Percentiles rank a stretch among this genome's conserved stretches.
These are phyloP conservation scores for Nasturtium officinale DNA, from an alignment of 345 rosid species.

Conservation along the genomic window DNA sequence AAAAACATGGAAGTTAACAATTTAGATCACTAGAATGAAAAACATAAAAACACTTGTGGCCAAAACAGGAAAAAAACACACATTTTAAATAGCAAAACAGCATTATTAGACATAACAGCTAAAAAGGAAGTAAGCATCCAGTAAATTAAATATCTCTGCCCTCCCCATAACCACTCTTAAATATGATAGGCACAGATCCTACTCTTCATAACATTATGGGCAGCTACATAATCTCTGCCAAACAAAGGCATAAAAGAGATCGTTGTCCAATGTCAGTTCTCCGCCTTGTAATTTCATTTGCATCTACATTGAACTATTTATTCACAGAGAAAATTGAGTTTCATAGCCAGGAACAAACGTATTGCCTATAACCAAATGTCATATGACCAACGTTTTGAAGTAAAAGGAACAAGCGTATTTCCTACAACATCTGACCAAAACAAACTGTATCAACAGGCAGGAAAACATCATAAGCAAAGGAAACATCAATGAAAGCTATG, in stretches of 20 bases:
- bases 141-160: neutral
- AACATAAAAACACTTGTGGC: neutral
- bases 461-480: neutral
- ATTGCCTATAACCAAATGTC: neutral
- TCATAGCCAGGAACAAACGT: too few relatives aligned
- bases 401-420: neutral
- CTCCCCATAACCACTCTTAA: neutral
- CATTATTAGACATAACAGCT: neutral
- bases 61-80: neutral
- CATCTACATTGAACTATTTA: neutral
- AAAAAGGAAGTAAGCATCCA: neutral
- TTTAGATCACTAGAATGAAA: constrained; percentile 2
- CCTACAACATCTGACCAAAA: neutral
- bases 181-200: neutral
- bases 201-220: neutral
- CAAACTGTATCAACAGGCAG: neutral
- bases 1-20: constrained; percentile 32
- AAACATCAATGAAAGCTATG: constrained; percentile 6
- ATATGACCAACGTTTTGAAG: neutral
- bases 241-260: too few relatives aligned
- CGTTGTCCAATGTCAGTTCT: neutral
- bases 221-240: constrained; percentile 5
- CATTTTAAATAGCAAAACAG: neutral
- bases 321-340: neutral
- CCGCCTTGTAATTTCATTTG: neutral